Conservation (phyloP, 106 monocot genomes). For the Chionographis japonica region DNA sequence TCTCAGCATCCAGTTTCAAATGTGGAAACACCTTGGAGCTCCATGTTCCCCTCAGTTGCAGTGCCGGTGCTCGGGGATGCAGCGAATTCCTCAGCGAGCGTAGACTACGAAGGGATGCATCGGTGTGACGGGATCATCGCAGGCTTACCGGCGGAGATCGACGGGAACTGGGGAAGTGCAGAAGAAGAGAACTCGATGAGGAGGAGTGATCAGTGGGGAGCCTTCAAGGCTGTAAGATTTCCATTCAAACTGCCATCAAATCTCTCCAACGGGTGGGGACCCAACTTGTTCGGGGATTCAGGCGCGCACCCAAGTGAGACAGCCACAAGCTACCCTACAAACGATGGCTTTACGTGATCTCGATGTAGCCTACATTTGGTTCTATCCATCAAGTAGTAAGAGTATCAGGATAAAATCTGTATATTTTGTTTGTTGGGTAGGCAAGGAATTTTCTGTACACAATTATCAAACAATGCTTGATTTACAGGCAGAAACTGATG, state of each 20-base stretch:
- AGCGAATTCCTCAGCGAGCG: slow-evolving; percentile 9
- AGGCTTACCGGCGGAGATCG: slow-evolving; percentile 22
- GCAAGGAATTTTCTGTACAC: no score
- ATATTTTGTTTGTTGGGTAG: neutral
- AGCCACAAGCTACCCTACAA: slow-evolving; percentile 23
- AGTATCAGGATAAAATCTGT: neutral
- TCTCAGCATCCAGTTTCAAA: neutral
- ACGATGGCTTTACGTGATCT: slow-evolving; percentile 32
- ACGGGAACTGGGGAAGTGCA: slow-evolving; percentile 2
- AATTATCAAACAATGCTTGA: no score
- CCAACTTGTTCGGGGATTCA: slow-evolving; percentile 32
- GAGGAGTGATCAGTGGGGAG: slow-evolving; percentile 29
- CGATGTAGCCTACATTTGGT: neutral
- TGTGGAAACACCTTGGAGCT: slow-evolving; percentile 4
- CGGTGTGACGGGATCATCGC: slow-evolving; percentile 22
- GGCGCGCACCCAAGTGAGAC: slow-evolving; percentile 26
- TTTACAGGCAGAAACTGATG: no score
- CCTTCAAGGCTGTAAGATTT: slow-evolving; percentile 11
- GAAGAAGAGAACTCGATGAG: slow-evolving; percentile 21
- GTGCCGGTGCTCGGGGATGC: neutral
- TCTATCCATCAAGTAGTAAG: slow-evolving; percentile 3
- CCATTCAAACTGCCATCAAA: slow-evolving; percentile 20
- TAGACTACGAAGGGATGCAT: slow-evolving; percentile 13
- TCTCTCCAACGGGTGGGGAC: slow-evolving; percentile 35
- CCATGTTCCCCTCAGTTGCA: slow-evolving; percentile 16